Evolutionary conservation across 257 asterid species (phyloP), one percentile per base, ranked within the genome.

Genomic region (Capsicum chinense): DNA sequence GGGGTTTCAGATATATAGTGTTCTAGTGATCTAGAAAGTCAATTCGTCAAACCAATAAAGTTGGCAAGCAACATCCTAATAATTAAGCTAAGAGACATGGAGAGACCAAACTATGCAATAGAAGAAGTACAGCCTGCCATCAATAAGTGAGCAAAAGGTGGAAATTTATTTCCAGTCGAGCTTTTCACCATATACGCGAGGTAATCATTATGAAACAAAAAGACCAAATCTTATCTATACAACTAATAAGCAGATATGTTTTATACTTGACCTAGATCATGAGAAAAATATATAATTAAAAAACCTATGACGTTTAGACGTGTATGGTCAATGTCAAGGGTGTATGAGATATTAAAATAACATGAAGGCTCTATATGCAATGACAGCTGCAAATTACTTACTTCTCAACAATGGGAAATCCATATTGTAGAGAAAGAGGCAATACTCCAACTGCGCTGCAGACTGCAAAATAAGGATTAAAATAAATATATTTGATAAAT

Each of bases 401-500:
- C 99, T 91, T 93, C 87, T 97, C 98, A 85, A 97, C 94, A 62
- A 93, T 91, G 67, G 88, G 87, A 87, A 95, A 97, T 80, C 98
- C 99, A 86, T 93, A 97, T 89, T 97, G 99, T 89, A 97, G 94
- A 87, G 99, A 93, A 85, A 97, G 97, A 85, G 99, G 99, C 92
- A 95, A 90, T 52, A 93, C 95, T 86, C 99, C 98, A 82, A 97
- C 99, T 70, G 99, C 99, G 7, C 99, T 97, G 97, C 99, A 97
- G 82, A 97, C 99, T 95, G 97, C 92, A 93, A 86, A 79, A 81
- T 85, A 39, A 10, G 88, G 88, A 85, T 83, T 86, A 87, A 86
- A 86, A 57, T 83, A 79, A 83, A 87, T 84, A 83, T 52, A 87
- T 68, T 37, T 9, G 17, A 17, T 9, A 13, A 21, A 54, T 54